Percentiles rank a stretch among this genome's conserved stretches.
phyloP scores from a whole-genome alignment of 768 basidiomycete genomes.

The Suillus tomentosus region DNA sequence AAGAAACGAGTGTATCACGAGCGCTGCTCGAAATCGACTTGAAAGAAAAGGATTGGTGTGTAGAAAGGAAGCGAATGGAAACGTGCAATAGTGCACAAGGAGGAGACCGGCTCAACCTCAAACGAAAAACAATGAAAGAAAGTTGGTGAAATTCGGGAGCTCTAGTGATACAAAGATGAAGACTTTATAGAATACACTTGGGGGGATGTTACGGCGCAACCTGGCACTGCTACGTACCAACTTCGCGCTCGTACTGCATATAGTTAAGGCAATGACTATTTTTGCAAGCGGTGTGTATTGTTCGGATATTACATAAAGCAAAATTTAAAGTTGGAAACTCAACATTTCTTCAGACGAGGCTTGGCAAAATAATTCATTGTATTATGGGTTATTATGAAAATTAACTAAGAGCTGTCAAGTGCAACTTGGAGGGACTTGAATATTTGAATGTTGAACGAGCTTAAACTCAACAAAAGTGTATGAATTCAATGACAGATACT shows the following conservation, averaged over 20 bases:
- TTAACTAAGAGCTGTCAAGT: not conserved
- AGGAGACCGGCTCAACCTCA: conserved; percentile 37
- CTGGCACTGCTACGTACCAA: not conserved
- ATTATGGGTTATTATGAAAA: not conserved
- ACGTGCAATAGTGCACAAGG: conserved; percentile 30
- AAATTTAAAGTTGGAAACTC: not conserved
- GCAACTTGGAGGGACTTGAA: not conserved
- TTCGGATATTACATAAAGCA: not conserved
- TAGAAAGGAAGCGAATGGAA: conserved; percentile 22
- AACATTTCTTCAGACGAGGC: conserved; percentile 1
- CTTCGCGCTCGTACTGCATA: not conserved
- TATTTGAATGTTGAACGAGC: not conserved
- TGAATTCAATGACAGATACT: too few relatives aligned
- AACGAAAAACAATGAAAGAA: conserved; percentile 9
- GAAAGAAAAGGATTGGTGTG: conserved; percentile 23
- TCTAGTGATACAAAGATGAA: conserved; percentile 19
- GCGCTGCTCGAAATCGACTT: conserved; percentile 20
- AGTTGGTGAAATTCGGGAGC: conserved; percentile 1
- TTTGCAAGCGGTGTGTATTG: not conserved
- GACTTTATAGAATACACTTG: conserved; percentile 13
- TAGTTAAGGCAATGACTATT: conserved; percentile 16
- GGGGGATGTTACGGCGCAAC: not conserved
- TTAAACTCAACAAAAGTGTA: not conserved
- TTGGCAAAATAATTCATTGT: not conserved
- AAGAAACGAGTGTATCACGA: conserved; percentile 16